Conservation (phyloP, 495 filamentous ascomycete genomes). For the Penicillium cataractarum region DNA sequence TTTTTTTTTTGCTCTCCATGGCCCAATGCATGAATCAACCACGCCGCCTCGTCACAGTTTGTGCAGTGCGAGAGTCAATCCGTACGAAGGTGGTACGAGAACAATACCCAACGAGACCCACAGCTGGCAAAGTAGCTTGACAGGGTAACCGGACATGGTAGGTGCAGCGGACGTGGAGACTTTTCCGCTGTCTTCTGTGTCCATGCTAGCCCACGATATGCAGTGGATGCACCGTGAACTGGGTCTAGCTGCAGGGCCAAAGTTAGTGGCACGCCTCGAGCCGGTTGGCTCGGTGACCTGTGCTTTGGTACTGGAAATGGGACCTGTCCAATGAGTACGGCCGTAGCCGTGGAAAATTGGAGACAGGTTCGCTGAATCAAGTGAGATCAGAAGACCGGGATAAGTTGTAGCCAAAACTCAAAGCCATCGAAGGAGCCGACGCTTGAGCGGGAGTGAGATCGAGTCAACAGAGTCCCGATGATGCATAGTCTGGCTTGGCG, state of each 20-base stretch:
- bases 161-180: slow-evolving; percentile 2
- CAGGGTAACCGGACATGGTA: slow-evolving; percentile 19
- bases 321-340: slow-evolving; percentile 17
- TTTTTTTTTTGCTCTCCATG: not conserved
- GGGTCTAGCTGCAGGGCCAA: slow-evolving; percentile 16
- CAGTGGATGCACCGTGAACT: slow-evolving; percentile 3
- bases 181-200: slow-evolving; percentile 16
- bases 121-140: slow-evolving; percentile 16
- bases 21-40: not conserved
- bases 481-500: slow-evolving; percentile 21
- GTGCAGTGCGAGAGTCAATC: slow-evolving; percentile 11
- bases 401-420: slow-evolving; percentile 15
- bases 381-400: slow-evolving; percentile 10
- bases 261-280: slow-evolving; percentile 17
- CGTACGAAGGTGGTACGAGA: slow-evolving; percentile 19
- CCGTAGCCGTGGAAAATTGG: slow-evolving; percentile 10
- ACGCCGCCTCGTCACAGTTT: slow-evolving; percentile 9
- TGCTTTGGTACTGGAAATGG: slow-evolving; percentile 6
- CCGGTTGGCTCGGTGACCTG: slow-evolving; percentile 26
- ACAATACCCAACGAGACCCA: slow-evolving; percentile 7
- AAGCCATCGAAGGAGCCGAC: slow-evolving; percentile 14
- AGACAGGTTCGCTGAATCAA: slow-evolving; percentile 10
- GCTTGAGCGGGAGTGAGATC: slow-evolving; percentile 16
- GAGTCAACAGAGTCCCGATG: slow-evolving; percentile 11
- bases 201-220: slow-evolving; percentile 18